Base-by-base conservation (phyloP, 257 asterid genomes). In the Salvia rosmarinus region DNA sequence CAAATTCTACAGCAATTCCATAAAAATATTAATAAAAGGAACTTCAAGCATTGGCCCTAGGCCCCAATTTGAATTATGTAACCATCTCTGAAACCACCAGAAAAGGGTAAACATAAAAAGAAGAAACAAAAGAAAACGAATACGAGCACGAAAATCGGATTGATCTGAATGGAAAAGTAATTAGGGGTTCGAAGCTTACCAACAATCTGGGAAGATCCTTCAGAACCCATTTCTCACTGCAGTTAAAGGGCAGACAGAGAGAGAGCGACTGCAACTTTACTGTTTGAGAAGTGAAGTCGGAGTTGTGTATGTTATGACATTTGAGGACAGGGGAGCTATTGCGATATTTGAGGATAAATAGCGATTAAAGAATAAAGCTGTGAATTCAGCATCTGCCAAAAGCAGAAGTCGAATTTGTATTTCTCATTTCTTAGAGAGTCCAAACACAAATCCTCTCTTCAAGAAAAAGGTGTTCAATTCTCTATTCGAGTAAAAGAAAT, bases 141-240 rank as follows among this genome's bases (percentile, higher is more conserved):
- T 32, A 30, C 4, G 16, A 14, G 12, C 40, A 30, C 12, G 63
- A 6, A 68, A 72, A 23, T 42, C 8, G 14, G 35, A 43, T 44
- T 62, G 66, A 46, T 63, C 72, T 1, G 60, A 42, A 32, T 2
- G 44, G 21, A 44, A 16, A 64, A 2, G 0, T 9, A 2, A 4
- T 46, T 67, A 44, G 68, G 17, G 16, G 25, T 72, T 43, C 14
- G 70, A 76, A 80, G 78, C 82, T 85, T 75, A 90, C 96, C 95
- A 16, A 88, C 90, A 75, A 90, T 90, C 37, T 62, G 75, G 3
- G 95, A 85, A 30, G 95, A 78, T 71, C 83, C 91, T 77, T 88
- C 93, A 6, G 95, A 79, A 52, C 80, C 88, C 91, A 86, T 86
- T 30, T 78, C 81, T 70, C 55, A 83, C 67, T 70, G 77, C 82